Base-by-base conservation (phyloP, 2,329 filamentous ascomycete genomes). In the Ustilaginoidea virens region DNA sequence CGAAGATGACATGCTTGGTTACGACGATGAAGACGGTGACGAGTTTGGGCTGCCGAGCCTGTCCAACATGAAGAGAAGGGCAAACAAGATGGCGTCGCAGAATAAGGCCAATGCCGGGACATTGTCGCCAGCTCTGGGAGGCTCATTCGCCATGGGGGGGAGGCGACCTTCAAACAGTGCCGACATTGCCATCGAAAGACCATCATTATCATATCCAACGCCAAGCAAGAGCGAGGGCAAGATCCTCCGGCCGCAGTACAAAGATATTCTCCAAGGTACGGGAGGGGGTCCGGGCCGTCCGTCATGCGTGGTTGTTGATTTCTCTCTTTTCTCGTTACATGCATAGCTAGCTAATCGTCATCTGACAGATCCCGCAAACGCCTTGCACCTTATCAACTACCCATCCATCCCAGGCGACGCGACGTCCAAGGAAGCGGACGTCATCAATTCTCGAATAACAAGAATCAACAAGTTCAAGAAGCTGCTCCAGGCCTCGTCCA, bases 381-480 rank as follows among this genome's bases (percentile, higher is more conserved):
- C 86, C 6, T 60, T 98, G 25, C 87, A 98, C 49, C 70, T 98
- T 6, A 96, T 98, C 43, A 80, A 80, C 42, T 86, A 98, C 53
- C 75, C 85, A 5, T 60, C 80, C 1, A 63, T 80, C 25, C 73
- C 82, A 8, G 56, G 67, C 16, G 77, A 79, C 46, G 82, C 86
- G 3, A 69, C 74, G 1, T 66, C 76, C 2, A 96, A 92, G 49
- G 83, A 94, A 47, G 63, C 77, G 12, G 87, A 96, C 47, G 78
- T 76, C 9, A 76, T 92, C 47, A 86, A 80, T 32, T 80, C 86
- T 25, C 74, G 83, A 35, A 90, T 93, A 43, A 80, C 81, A 5
- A 76, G 90, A 37, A 98, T 98, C 50, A 94, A 98, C 58, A 96
- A 96, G 49, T 98, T 98, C 60, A 98, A 98, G 55, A 80, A 79